Percentiles rank a stretch among this genome's conserved stretches.
Conservation (phyloP, 208 protist species). For the Herpetomonas samuelpessoai region DNA sequence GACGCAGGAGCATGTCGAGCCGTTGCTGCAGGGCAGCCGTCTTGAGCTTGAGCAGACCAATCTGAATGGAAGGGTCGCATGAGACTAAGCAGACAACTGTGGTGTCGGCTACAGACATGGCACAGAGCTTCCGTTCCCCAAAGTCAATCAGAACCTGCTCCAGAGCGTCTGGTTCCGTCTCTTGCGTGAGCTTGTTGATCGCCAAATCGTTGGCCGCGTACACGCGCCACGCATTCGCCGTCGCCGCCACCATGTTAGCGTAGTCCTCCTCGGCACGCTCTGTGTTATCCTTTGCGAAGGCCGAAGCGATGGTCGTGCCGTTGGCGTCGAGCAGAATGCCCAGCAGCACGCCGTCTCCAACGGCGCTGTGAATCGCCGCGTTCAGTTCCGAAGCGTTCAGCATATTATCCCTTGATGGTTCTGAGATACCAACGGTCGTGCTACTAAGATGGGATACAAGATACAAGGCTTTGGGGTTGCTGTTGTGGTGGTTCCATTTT, state of each 20-base stretch:
- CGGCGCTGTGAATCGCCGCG: slow-evolving; percentile 28
- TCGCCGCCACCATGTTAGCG: slow-evolving; percentile 50
- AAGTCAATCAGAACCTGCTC: slow-evolving; percentile 76
- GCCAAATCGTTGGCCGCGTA: slow-evolving; percentile 57
- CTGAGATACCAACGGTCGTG: neutral
- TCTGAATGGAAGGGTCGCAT: slow-evolving; percentile 28
- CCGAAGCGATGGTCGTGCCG: slow-evolving; percentile 56
- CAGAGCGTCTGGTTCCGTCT: slow-evolving; percentile 58
- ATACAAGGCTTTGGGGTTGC: too few species aligned
- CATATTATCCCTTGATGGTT: slow-evolving; percentile 27
- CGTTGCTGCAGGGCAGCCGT: slow-evolving; percentile 62
- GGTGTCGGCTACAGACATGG: slow-evolving; percentile 65
- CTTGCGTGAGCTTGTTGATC: slow-evolving; percentile 55
- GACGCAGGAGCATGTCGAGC: slow-evolving; percentile 56
- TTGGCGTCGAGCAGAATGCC: slow-evolving; percentile 52
- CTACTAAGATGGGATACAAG: too few species aligned
- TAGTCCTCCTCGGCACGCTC: slow-evolving; percentile 34
- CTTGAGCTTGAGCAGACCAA: slow-evolving; percentile 80
- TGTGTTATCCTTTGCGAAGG: slow-evolving; percentile 14
- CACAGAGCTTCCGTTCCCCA: slow-evolving; percentile 59
- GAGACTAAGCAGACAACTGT: slow-evolving; percentile 58
- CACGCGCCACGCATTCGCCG: slow-evolving; percentile 74
- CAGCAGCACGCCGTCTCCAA: slow-evolving; percentile 60
- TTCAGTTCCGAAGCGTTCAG: slow-evolving; percentile 69
- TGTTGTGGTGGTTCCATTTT: too few species aligned